Base-by-base conservation (phyloP, 306 rosid species). In the Cucurbita maxima region DNA sequence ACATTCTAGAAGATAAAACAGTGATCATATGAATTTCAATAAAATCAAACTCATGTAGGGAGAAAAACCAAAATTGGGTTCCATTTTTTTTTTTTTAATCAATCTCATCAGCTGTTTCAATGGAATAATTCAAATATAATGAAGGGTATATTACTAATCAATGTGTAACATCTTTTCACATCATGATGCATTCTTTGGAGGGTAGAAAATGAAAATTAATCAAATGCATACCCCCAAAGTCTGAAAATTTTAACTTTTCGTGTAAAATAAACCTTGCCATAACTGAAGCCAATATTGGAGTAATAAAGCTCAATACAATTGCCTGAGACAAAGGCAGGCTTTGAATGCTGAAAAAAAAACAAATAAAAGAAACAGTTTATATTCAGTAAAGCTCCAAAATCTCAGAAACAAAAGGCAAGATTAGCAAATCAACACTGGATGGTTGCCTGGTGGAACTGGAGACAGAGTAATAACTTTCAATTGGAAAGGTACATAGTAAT, bases 221-320 rank as follows among this genome's bases (percentile, higher is more conserved):
- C 50, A 38, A 37, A 71, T 38, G 40, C 77, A 68, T 83, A 91
- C 97, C 88, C 40, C 88, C 88, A 57, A 91, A 79, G 34, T 91
- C 92, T 8, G 84, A 52, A 76, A 82, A 62, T 78, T 78, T 88
- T 73, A 88, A 83, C 83, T 84, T 86, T 80, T 91, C 97, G 7
- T 79, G 84, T 77, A 87, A 80, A 83, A 88, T 77, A 64, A 88
- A 43, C 77, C 89, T 84, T n/a, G 96, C 91, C 81, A 77, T 82
- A 77, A 87, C 43, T 72, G 97, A 86, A 79, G 97, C 92, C 87
- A 91, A 79, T 55, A 91, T 71, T 3, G 91, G 97, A 80, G 89
- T 84, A 22, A 88, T 86, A 54, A 87, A 84, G 80, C 88, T 86
- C 76, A 87, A 75, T 76, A 87, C 86, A 83, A 79, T 45, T 78